phyloP scores from a whole-genome alignment of 2,329 filamentous ascomycete genomes.

The Pseudogymnoascus verrucosus region DNA sequence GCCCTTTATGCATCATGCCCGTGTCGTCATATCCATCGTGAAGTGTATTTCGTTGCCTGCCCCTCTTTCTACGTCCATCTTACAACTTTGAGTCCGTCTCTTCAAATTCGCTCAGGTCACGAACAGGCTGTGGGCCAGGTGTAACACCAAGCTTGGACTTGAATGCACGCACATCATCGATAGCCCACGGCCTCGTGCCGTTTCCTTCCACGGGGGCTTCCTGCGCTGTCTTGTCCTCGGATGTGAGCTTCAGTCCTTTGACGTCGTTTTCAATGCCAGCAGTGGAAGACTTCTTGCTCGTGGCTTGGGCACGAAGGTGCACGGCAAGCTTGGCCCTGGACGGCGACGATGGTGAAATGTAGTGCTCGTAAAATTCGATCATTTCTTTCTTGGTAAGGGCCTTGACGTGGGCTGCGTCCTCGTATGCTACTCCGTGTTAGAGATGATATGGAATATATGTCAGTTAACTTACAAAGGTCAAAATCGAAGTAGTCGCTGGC shows the following conservation, averaged over 20 bases:
- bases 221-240: constrained; percentile 25
- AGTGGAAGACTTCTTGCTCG: constrained; percentile 36
- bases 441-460: background rate
- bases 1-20: constrained; percentile 3
- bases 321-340: constrained; percentile 75
- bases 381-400: constrained; percentile 72
- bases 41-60: constrained; percentile 1
- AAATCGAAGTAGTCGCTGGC: constrained; percentile 85
- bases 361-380: constrained; percentile 66
- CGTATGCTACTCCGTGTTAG: constrained; percentile 24
- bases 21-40: background rate
- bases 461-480: constrained; percentile 56
- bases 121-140: constrained; percentile 62
- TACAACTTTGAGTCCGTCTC: constrained; percentile 77
- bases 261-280: constrained; percentile 32
- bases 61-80: constrained; percentile 19
- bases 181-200: constrained; percentile 49
- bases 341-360: constrained; percentile 66
- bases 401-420: constrained; percentile 69
- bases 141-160: constrained; percentile 69
- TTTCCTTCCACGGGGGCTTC: constrained; percentile 27
- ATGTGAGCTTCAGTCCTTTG: constrained; percentile 23
- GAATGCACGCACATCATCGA: constrained; percentile 72
- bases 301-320: constrained; percentile 69
- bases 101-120: constrained; percentile 75